These are phyloP conservation scores for Podospora pseudoanserina DNA, from an alignment of 495 filamentous ascomycete genomes.

Conservation along the genomic window DNA sequence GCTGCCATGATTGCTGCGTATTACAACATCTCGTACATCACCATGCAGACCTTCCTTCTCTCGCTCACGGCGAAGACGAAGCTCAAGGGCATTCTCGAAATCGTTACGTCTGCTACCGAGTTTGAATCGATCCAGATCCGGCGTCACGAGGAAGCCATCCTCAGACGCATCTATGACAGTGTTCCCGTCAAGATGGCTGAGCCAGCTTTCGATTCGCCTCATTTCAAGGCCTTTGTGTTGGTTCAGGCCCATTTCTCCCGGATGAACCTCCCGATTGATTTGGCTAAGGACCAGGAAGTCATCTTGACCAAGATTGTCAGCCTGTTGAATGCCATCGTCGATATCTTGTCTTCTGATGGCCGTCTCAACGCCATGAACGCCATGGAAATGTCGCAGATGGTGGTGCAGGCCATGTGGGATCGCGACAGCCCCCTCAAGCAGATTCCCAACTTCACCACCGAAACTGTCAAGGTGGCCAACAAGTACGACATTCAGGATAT, in stretches of 20 bases:
- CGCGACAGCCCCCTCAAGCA: conserved; percentile 95
- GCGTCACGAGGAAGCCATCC: conserved; percentile 82
- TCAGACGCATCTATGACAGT: conserved; percentile 90
- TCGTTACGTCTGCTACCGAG: conserved; percentile 94
- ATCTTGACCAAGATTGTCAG: conserved; percentile 83
- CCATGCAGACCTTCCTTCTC: conserved; percentile 99
- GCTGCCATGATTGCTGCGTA: conserved; percentile 97
- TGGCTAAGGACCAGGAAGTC: conserved; percentile 94
- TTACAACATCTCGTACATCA: conserved; percentile 99
- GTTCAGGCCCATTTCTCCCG: conserved; percentile 96
- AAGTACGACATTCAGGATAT: conserved; percentile 82
- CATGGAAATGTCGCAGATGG: conserved; percentile 99
- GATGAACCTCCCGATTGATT: conserved; percentile 91
- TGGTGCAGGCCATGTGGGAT: conserved; percentile 99
- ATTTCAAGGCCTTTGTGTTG: conserved; percentile 96
- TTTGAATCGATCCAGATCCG: conserved; percentile 95
- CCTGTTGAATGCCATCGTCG: conserved; percentile 85
- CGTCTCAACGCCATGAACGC: conserved; percentile 95
- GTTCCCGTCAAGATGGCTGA: conserved; percentile 92
- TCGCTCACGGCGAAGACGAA: conserved; percentile 84
- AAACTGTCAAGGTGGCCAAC: conserved; percentile 78
- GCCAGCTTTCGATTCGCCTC: conserved; percentile 82
- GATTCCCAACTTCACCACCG: conserved; percentile 88
- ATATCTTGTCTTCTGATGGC: conserved; percentile 93
- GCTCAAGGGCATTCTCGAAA: conserved; percentile 93